Evolutionary conservation across 371 early-diverging fungal genomes (phyloP), one percentile per base, ranked within the genome.

Genomic region (Blakeslea trispora): DNA sequence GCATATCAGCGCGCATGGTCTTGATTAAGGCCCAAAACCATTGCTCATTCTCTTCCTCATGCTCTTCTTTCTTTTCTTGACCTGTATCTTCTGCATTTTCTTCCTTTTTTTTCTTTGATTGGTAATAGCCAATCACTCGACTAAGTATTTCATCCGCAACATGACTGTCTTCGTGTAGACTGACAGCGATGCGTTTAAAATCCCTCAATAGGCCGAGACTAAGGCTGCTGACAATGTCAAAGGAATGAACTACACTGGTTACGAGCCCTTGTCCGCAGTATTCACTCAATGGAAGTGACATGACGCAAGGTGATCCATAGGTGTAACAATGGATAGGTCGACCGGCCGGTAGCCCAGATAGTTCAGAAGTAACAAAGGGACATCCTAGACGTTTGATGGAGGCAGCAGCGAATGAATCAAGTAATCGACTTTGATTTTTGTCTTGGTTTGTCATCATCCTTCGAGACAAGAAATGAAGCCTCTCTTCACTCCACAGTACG

Each of bases 21-120:
- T 90, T 87, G 61, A 90, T 86, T 48, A 90, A 57, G 19, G 90
- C 83, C 88, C 88, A 89, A 55, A 88, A 86, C 92, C 92, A 93
- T 55, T 91, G 84, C 41, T 83, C 79, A 52, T 81, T 69, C 14
- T 78, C 77, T 5, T 75, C 57, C 24, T 37, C 37, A 2, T 9
- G 37, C 2, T 13, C 14, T 37, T 37, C 37, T 10, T 37, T 9
- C 37, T 32, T 5, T 32, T 32, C 32, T 32, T 37, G 37, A 14
- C 28, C 28, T 28, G 5, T 7, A 28, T 28, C 3, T 48, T 18
- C 65, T 55, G 2, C 44, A 51, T 3, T 37, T 45, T 47, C 23
- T 60, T 70, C 39, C 41, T 51, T 18, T 53, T 63, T 24, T 50
- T 63, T 53, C 42, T 66, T 59, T 9, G 60, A 57, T 3, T 71